phyloP scores from a whole-genome alignment of 371 early-diverging fungal species.

The Mucor piriformis region DNA sequence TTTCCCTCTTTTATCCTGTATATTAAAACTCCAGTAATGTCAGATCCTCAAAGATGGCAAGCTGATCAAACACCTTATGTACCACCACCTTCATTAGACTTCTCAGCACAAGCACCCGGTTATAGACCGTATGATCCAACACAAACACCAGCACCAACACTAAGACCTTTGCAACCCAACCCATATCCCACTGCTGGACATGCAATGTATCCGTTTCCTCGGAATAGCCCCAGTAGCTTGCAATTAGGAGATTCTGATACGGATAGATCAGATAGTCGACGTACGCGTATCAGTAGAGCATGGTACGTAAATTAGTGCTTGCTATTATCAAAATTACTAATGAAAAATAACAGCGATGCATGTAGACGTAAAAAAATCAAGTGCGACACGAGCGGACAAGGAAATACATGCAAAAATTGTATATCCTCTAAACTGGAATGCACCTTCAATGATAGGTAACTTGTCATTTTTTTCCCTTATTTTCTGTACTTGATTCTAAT shows the following conservation, averaged over 20 bases:
- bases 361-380: slow-evolving; percentile 41
- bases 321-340: background rate
- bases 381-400: slow-evolving; percentile 26
- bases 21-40: slow-evolving; percentile 6
- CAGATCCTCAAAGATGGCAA: slow-evolving; percentile 22
- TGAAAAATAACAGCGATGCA: slow-evolving; percentile 20
- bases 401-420: slow-evolving; percentile 33
- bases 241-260: slow-evolving; percentile 3
- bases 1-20: background rate
- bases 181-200: slow-evolving; percentile 12
- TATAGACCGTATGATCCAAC: background rate
- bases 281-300: slow-evolving; percentile 48
- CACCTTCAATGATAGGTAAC: slow-evolving; percentile 40
- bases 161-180: slow-evolving; percentile 17
- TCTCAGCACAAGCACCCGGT: background rate
- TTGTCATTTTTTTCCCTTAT: background rate
- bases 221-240: background rate
- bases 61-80: background rate
- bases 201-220: slow-evolving; percentile 10
- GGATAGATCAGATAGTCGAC: slow-evolving; percentile 22
- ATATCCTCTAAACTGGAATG: slow-evolving; percentile 25
- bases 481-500: background rate
- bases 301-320: slow-evolving; percentile 25
- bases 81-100: background rate
- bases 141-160: background rate